Base-by-base conservation (phyloP, 2,329 filamentous ascomycete species). In the Orbilia ellipsospora region DNA sequence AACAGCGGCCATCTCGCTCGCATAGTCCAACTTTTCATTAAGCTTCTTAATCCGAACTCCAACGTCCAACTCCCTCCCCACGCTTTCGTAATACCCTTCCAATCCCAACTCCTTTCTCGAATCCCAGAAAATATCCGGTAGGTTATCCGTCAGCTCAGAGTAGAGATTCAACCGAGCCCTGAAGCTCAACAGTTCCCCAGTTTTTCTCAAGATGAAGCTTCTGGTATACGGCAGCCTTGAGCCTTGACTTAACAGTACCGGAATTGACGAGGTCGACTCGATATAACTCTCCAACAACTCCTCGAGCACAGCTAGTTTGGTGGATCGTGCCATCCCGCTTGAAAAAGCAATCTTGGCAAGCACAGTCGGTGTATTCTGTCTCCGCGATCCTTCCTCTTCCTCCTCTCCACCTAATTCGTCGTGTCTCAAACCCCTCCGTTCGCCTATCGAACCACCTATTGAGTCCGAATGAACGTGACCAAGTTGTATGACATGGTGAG, bases 11-110 rank as follows among this genome's bases (percentile, higher is more conserved):
- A 97, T 97, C 82, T 98, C 94, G 80, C 95, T 92, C 0, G 94
- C 95, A 82, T 99, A 98, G 80, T 97, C 94, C 88, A 99, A 96
- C 84, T 96, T 96, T 84, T 96, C 92, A 82, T 99, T 99, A 79
- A 98, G 84, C 16, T 92, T 90, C 80, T 92, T 92, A 83, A 98
- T 98, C 60, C 95, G 88, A 26, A 95, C 92, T 40, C 92, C 92
- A 23, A 98, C 94, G 82, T 98, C 95, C 42, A 99, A 86, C 0
- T 93, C 93, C 65, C 90, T 89, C 48, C 94, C 94, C 48, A 97
- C 93, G 82, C 95, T 92, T 79, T 97, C 94, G 82, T 98, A 99
- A 83, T 97, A 98, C 31, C 90, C 91, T 82, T 97, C 95, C 1
- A 99, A 86, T 0, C 93, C 92, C 1, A 97, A 88, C 82, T 97